Evolutionary conservation across 176 grass and related monocot species (phyloP).

Genomic region (Ampelocalamus luodianensis): DNA sequence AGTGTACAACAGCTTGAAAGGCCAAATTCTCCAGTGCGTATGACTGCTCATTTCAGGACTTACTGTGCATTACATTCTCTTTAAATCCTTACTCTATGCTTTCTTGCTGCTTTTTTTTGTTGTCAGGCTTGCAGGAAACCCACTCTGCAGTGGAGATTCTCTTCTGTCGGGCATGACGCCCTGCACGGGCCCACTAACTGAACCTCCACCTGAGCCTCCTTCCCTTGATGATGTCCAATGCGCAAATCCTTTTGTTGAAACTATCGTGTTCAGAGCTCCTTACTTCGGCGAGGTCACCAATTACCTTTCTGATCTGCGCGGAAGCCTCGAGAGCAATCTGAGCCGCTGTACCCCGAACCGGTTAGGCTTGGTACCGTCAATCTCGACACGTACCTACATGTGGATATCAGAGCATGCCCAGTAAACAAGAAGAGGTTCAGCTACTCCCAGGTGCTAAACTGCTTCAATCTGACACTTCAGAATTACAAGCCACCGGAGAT

Average conservation of each 20-base stretch:
- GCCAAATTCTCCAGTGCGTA: conserved; percentile 50
- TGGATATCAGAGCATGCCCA: conserved; percentile 60
- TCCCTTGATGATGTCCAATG: conserved; percentile 17
- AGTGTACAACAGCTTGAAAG: conserved; percentile 38
- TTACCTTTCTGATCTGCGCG: neutral
- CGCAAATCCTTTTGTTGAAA: conserved; percentile 63
- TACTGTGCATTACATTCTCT: neutral
- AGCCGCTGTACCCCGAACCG: conserved; percentile 1
- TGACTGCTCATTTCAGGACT: conserved; percentile 7
- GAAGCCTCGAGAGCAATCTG: conserved; percentile 14
- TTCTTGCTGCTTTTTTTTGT: neutral
- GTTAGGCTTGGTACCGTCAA: conserved; percentile 30
- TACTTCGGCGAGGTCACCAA: conserved; percentile 32
- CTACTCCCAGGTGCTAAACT: conserved; percentile 51
- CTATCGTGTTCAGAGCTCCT: conserved; percentile 68
- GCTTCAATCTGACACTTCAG: conserved; percentile 59
- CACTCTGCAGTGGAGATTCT: conserved; percentile 46
- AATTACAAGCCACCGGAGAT: conserved; percentile 40
- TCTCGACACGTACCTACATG: conserved; percentile 25
- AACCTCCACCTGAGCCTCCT: neutral
- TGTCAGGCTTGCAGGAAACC: conserved; percentile 68
- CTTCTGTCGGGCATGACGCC: conserved; percentile 41
- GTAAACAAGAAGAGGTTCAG: conserved; percentile 48
- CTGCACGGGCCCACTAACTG: conserved; percentile 41
- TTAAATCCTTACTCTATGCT: conserved; percentile 24